phyloP scores from a whole-genome alignment of 768 basidiomycete genomes.

The Boletus sp. region DNA sequence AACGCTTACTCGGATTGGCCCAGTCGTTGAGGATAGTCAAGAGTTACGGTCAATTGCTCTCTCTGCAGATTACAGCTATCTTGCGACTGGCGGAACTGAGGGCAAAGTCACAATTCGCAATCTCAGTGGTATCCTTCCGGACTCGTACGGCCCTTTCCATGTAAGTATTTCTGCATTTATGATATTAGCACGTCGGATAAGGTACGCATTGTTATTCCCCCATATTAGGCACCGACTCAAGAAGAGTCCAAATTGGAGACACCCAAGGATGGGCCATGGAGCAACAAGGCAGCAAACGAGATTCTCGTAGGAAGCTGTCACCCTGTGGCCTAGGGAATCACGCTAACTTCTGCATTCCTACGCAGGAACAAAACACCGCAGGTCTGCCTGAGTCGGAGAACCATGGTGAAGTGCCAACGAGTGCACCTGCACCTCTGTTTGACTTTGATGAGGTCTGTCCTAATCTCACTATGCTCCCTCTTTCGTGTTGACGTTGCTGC shows the following conservation, averaged over 20 bases:
- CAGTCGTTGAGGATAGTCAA: neutral
- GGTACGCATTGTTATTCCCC: neutral
- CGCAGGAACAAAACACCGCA: no score
- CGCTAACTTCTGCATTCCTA: no score
- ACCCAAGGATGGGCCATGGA: neutral
- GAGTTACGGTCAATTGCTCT: neutral
- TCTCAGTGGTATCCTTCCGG: neutral
- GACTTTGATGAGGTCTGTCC: no score
- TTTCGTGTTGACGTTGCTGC: no score
- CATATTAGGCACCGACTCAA: neutral
- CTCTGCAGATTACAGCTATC: neutral
- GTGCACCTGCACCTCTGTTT: no score
- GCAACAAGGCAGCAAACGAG: no score
- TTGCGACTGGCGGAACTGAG: neutral
- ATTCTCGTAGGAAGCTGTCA: no score
- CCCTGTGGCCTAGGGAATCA: no score
- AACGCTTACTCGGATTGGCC: neutral
- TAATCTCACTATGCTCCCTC: no score
- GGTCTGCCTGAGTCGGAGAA: no score
- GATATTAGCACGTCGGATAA: neutral
- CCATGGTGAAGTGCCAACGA: no score
- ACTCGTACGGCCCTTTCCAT: neutral
- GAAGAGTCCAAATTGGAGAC: no score
- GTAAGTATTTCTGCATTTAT: neutral
- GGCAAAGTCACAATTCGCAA: neutral